These are phyloP conservation scores for Diplodia mutila DNA, from an alignment of 2,329 filamentous ascomycete genomes.

Conservation along the genomic window DNA sequence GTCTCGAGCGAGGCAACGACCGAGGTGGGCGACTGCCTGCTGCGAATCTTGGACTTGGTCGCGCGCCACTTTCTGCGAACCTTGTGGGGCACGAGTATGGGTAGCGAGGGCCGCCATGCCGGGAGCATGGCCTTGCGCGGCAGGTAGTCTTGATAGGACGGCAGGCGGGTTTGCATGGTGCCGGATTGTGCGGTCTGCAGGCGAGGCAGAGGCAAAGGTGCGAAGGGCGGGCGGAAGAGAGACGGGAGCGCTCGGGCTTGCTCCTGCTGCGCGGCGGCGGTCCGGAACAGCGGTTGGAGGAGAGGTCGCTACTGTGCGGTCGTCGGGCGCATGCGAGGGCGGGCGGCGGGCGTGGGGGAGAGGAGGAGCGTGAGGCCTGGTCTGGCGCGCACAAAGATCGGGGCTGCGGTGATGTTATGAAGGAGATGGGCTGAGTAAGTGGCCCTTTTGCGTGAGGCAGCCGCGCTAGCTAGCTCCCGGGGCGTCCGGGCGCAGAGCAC, in stretches of 20 bases:
- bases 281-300: slow-evolving; percentile 12
- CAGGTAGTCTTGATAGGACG: slow-evolving; percentile 25
- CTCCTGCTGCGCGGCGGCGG: slow-evolving; percentile 25
- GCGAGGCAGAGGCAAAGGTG: neutral
- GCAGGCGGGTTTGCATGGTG: slow-evolving; percentile 25
- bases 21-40: slow-evolving; percentile 67
- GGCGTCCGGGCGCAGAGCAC: slow-evolving; percentile 7
- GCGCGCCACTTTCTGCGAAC: slow-evolving; percentile 67
- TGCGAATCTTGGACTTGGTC: slow-evolving; percentile 66
- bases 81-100: slow-evolving; percentile 61
- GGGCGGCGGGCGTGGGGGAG: neutral
- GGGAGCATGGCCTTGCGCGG: slow-evolving; percentile 24
- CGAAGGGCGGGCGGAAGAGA: slow-evolving; percentile 14
- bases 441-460: slow-evolving; percentile 18
- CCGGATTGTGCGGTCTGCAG: neutral
- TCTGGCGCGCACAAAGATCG: slow-evolving; percentile 13
- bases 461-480: slow-evolving; percentile 21
- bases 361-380: slow-evolving; percentile 6
- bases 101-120: slow-evolving; percentile 25
- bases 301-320: slow-evolving; percentile 16
- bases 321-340: slow-evolving; percentile 25
- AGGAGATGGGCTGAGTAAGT: slow-evolving; percentile 27
- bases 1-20: slow-evolving; percentile 77
- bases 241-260: slow-evolving; percentile 15
- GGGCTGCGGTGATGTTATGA: slow-evolving; percentile 23